Conservation (phyloP, 352 stramenopile genomes). For the Salisapilia sapeloensis region DNA sequence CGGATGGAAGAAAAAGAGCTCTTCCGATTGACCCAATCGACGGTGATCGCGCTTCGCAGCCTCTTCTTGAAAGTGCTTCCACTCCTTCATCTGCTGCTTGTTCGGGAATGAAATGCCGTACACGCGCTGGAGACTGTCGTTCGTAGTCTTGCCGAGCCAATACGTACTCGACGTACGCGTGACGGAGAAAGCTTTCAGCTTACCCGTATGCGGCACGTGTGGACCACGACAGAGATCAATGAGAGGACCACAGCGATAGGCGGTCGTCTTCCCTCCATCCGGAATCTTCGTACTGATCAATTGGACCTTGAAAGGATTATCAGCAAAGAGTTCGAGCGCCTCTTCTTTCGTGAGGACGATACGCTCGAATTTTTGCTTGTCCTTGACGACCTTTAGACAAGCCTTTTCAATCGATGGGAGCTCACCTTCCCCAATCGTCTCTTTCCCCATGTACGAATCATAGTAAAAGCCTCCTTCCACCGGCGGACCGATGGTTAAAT, state of each 20-base stretch:
- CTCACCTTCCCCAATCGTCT: slow-evolving; percentile 56
- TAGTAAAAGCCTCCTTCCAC: slow-evolving; percentile 98
- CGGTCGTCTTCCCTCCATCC: slow-evolving; percentile 92
- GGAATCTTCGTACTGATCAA: slow-evolving; percentile 95
- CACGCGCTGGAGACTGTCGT: slow-evolving; percentile 94
- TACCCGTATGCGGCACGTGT: slow-evolving; percentile 91
- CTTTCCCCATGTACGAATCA: slow-evolving; percentile 96
- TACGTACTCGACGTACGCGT: slow-evolving; percentile 91
- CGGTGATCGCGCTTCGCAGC: slow-evolving; percentile 96
- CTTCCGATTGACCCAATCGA: slow-evolving; percentile 84
- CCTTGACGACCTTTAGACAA: slow-evolving; percentile 87
- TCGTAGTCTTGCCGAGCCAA: slow-evolving; percentile 94
- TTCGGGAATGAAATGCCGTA: slow-evolving; percentile 98
- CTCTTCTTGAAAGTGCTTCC: slow-evolving; percentile 91
- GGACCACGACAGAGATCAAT: slow-evolving; percentile 97
- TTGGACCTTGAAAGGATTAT: slow-evolving; percentile 98
- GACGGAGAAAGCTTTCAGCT: slow-evolving; percentile 92
- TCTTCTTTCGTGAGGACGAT: slow-evolving; percentile 98
- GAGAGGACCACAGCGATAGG: slow-evolving; percentile 93
- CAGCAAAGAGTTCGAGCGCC: slow-evolving; percentile 94
- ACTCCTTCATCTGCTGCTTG: slow-evolving; percentile 96
- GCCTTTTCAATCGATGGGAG: slow-evolving; percentile 84
- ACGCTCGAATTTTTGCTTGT: slow-evolving; percentile 96
- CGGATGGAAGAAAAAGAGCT: slow-evolving; percentile 91
- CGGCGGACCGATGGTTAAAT: slow-evolving; percentile 94